Conservation (phyloP, 768 basidiomycete genomes). For the Lyophyllum semitale region DNA sequence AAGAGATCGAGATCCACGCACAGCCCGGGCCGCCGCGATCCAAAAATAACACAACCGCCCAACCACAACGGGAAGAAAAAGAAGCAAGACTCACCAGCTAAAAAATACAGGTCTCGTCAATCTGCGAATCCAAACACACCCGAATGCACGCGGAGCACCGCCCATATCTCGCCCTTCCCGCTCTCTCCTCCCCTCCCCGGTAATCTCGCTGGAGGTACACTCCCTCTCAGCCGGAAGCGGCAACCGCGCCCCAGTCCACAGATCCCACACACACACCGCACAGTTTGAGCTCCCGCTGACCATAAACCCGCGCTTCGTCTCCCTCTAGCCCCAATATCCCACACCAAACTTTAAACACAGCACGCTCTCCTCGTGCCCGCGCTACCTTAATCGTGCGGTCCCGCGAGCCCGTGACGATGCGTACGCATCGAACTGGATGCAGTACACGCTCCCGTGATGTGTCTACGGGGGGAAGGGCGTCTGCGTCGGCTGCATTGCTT, state of each 20-base stretch:
- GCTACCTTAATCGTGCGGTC: constrained; percentile 79
- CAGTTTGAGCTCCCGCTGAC: constrained; percentile 88
- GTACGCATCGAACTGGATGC: constrained; percentile 74
- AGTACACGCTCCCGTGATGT: constrained; percentile 67
- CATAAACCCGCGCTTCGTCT: constrained; percentile 59
- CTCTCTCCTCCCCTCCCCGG: constrained; percentile 20
- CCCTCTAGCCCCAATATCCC: constrained; percentile 46
- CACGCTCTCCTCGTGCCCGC: constrained; percentile 71
- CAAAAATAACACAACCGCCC: no score
- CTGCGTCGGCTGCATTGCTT: neutral
- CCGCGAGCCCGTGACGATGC: constrained; percentile 84
- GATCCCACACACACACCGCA: constrained; percentile 81
- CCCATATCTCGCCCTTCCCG: constrained; percentile 52
- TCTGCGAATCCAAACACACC: constrained; percentile 84
- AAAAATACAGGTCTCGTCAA: constrained; percentile 87
- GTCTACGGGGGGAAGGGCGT: constrained; percentile 1
- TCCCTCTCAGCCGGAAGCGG: constrained; percentile 1
- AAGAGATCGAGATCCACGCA: neutral
- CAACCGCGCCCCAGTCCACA: constrained; percentile 41
- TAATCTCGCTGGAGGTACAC: neutral
- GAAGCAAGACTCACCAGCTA: constrained; percentile 70
- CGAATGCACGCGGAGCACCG: constrained; percentile 69
- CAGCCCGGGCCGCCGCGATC: neutral
- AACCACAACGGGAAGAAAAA: neutral
- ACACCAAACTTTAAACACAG: constrained; percentile 85